These are phyloP conservation scores for Metschnikowia cubensis DNA, from an alignment of 805 yeast species.

Conservation along the genomic window DNA sequence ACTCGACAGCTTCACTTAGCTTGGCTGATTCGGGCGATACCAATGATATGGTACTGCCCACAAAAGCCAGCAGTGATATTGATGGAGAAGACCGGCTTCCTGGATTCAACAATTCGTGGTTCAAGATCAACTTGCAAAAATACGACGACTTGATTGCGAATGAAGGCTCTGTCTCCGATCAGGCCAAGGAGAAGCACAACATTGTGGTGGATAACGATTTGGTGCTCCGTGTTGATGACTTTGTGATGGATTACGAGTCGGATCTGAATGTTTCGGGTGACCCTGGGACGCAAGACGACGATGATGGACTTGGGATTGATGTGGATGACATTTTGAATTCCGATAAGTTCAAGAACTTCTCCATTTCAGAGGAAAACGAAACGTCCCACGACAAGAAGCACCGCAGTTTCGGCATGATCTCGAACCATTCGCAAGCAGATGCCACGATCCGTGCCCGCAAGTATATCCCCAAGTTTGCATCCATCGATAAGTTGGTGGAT, in stretches of 20 bases:
- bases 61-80: conserved; percentile 7
- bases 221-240: conserved; percentile 15
- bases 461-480: conserved; percentile 47
- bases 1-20: neutral
- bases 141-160: conserved; percentile 29
- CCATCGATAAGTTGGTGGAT: conserved; percentile 74
- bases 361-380: conserved; percentile 16
- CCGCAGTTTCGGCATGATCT: conserved; percentile 20
- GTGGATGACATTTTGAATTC: conserved; percentile 41
- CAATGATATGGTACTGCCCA: neutral
- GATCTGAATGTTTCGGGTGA: neutral
- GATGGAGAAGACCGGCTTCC: conserved; percentile 28
- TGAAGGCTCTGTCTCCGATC: neutral
- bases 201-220: conserved; percentile 22
- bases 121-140: conserved; percentile 30
- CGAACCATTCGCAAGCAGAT: conserved; percentile 11
- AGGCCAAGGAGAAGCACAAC: conserved; percentile 18
- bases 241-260: conserved; percentile 13
- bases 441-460: neutral
- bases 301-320: conserved; percentile 40
- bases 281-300: conserved; percentile 9
- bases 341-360: conserved; percentile 34
- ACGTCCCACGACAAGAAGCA: conserved; percentile 12
- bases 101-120: conserved; percentile 32
- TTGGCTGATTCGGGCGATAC: neutral